These are phyloP conservation scores for Acanthochlamys bracteata DNA, from an alignment of 106 monocot species.

Conservation along the genomic window DNA sequence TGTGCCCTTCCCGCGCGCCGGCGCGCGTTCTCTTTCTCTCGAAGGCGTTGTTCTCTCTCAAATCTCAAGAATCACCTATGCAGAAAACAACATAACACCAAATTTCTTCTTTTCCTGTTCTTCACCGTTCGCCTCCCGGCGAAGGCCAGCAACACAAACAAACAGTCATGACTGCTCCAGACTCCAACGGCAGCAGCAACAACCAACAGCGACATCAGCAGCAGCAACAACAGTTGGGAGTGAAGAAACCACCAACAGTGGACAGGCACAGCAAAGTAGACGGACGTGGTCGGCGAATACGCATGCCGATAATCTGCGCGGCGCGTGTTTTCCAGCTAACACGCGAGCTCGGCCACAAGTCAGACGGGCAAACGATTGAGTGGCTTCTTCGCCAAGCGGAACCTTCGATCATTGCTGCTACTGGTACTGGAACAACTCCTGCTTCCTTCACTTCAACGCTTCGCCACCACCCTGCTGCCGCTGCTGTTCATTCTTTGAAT, in stretches of 20 bases:
- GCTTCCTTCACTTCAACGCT: slow-evolving; percentile 13
- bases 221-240: background rate
- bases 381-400: slow-evolving; percentile 32
- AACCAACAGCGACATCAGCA: too few relatives aligned
- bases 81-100: too few relatives aligned
- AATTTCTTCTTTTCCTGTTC: too few relatives aligned
- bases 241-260: slow-evolving; percentile 14
- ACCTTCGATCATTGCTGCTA: slow-evolving; percentile 30
- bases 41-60: too few relatives aligned
- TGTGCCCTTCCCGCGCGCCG: too few relatives aligned
- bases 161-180: too few relatives aligned
- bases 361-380: slow-evolving; percentile 31
- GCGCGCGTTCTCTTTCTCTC: too few relatives aligned
- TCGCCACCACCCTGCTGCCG: background rate
- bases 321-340: slow-evolving; percentile 33
- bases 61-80: too few relatives aligned
- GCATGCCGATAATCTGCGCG: slow-evolving; percentile 32
- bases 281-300: slow-evolving; percentile 27
- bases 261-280: slow-evolving; percentile 30
- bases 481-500: background rate
- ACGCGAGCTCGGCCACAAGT: slow-evolving; percentile 26
- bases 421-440: slow-evolving; percentile 18
- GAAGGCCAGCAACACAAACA: too few relatives aligned
- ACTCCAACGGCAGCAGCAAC: too few relatives aligned
- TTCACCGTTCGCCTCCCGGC: too few relatives aligned